phyloP scores from a whole-genome alignment of 495 filamentous ascomycete genomes.

The Hyaloscypha bicolor region DNA sequence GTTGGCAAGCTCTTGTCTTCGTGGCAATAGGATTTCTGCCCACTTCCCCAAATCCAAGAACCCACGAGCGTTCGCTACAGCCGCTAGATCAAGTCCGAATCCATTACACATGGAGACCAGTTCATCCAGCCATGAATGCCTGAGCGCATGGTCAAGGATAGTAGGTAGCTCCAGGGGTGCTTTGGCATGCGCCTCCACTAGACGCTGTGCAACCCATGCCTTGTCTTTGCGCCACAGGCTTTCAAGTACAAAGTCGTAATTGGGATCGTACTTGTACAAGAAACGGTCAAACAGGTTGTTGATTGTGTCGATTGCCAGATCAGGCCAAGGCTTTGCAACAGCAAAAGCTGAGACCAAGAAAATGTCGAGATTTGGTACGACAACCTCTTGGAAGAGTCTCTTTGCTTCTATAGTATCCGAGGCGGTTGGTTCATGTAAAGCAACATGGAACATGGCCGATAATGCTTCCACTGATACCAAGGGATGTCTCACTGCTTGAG shows the following conservation, averaged over 20 bases:
- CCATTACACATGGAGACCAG: slow-evolving; percentile 73
- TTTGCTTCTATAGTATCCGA: slow-evolving; percentile 68
- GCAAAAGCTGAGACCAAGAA: slow-evolving; percentile 80
- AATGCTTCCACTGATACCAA: slow-evolving; percentile 87
- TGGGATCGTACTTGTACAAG: slow-evolving; percentile 46
- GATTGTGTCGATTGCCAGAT: slow-evolving; percentile 55
- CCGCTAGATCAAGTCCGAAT: slow-evolving; percentile 86
- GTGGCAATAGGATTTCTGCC: slow-evolving; percentile 66
- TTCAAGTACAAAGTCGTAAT: slow-evolving; percentile 82
- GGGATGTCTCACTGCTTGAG: slow-evolving; percentile 78
- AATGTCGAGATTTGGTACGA: slow-evolving; percentile 68
- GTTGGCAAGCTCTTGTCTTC: slow-evolving; percentile 60
- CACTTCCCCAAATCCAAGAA: slow-evolving; percentile 81
- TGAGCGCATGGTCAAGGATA: slow-evolving; percentile 80
- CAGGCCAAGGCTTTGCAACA: slow-evolving; percentile 57
- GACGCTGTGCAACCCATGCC: slow-evolving; percentile 74
- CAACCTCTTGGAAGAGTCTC: slow-evolving; percentile 65
- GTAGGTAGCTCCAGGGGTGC: slow-evolving; percentile 74
- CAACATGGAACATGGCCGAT: slow-evolving; percentile 77
- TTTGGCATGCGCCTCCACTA: slow-evolving; percentile 76
- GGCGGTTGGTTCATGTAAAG: slow-evolving; percentile 64
- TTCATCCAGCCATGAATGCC: slow-evolving; percentile 80
- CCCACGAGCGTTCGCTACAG: slow-evolving; percentile 81
- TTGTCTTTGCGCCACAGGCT: slow-evolving; percentile 87
- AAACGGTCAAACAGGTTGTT: slow-evolving; percentile 55